phyloP scores from a whole-genome alignment of 768 basidiomycete species.

The Cystobasidium tubakii region DNA sequence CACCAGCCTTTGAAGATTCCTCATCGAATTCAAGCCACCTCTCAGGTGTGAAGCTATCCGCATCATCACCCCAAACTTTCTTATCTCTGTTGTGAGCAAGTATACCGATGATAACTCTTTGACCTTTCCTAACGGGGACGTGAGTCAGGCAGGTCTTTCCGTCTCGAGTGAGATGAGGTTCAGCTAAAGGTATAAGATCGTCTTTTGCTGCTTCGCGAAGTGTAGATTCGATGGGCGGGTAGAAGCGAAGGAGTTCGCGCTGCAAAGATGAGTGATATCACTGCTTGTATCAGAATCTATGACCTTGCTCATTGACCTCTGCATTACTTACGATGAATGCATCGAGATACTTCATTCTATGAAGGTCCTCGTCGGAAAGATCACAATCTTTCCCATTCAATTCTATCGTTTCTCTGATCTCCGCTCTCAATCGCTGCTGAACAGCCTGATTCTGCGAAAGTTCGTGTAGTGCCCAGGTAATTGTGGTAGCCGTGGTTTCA shows the following conservation, averaged over 20 bases:
- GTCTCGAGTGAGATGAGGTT: constrained; percentile 36
- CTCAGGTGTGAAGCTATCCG: constrained; percentile 54
- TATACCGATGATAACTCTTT: constrained; percentile 60
- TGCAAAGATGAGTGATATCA: neutral
- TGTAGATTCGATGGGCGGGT: constrained; percentile 49
- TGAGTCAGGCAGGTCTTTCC: constrained; percentile 25
- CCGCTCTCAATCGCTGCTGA: neutral
- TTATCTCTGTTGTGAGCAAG: constrained; percentile 58
- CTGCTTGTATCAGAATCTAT: neutral
- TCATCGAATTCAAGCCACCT: constrained; percentile 9
- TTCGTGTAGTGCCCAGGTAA: neutral
- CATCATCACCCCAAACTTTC: constrained; percentile 63
- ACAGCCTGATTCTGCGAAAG: neutral
- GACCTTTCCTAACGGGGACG: constrained; percentile 54
- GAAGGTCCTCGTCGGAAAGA: neutral
- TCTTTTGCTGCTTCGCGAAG: constrained; percentile 68
- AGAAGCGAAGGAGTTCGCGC: constrained; percentile 7
- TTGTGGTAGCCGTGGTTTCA: constrained; percentile 3
- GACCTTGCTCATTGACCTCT: too few species aligned
- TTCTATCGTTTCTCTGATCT: neutral
- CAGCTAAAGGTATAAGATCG: constrained; percentile 64
- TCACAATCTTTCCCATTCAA: neutral
- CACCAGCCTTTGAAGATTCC: neutral
- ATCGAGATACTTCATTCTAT: neutral
- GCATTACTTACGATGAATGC: neutral